Conservation (phyloP, 31 red algal genomes). For the Bonnemaisonia californica region DNA sequence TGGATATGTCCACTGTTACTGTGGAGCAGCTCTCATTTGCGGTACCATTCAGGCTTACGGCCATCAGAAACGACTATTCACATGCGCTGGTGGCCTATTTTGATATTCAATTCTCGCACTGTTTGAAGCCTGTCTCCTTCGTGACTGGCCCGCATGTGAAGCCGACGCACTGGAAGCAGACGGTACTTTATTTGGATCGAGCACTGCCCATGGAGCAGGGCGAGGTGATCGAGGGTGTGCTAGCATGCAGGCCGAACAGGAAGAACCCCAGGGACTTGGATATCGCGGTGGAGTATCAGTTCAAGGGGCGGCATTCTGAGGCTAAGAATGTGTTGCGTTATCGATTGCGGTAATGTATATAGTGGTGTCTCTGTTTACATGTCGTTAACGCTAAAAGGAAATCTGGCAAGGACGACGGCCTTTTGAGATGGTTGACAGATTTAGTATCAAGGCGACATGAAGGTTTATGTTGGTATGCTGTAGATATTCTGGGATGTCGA, state of each 20-base stretch:
- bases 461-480: neutral
- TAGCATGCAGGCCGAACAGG: conserved; percentile 76
- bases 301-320: conserved; percentile 43
- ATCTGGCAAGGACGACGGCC: neutral
- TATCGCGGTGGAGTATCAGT: conserved; percentile 82
- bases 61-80: conserved; percentile 78
- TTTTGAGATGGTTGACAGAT: neutral
- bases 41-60: conserved; percentile 74
- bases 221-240: conserved; percentile 69
- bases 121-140: conserved; percentile 81
- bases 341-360: conserved; percentile 65
- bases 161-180: conserved; percentile 97
- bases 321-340: conserved; percentile 74
- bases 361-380: neutral
- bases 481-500: no score
- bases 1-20: conserved; percentile 69
- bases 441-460: neutral
- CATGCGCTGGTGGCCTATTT: conserved; percentile 94
- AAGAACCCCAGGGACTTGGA: conserved; percentile 93
- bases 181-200: conserved; percentile 90
- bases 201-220: conserved; percentile 74
- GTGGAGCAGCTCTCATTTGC: conserved; percentile 77
- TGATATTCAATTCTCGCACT: conserved; percentile 86
- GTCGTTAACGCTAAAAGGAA: conserved; percentile 1
- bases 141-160: conserved; percentile 81